A percentile compares a stretch with the other conserved stretches of the same genome.
Conservation (phyloP, 306 rosid species). For the Malus fusca region DNA sequence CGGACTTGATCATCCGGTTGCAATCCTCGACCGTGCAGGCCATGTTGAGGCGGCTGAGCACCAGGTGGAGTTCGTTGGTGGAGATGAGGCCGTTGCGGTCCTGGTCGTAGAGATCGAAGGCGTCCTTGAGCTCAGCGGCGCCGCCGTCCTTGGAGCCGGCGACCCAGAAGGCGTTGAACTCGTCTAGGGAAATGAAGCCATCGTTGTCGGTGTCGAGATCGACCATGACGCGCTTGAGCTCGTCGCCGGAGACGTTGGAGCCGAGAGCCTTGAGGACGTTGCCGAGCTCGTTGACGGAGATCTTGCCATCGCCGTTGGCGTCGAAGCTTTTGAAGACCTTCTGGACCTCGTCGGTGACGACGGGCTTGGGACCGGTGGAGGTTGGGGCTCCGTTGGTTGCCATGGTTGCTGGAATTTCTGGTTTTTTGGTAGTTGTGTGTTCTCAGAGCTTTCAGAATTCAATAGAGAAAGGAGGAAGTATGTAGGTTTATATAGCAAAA, state of each 20-base stretch:
- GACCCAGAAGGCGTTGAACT: slow-evolving; percentile 68
- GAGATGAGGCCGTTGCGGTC: slow-evolving; percentile 84
- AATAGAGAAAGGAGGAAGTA: not conserved
- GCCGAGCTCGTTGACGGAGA: slow-evolving; percentile 65
- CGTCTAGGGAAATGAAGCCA: slow-evolving; percentile 61
- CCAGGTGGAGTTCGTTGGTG: slow-evolving; percentile 50
- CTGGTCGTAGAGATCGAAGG: slow-evolving; percentile 80
- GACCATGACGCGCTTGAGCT: slow-evolving; percentile 57
- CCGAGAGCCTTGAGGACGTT: slow-evolving; percentile 55
- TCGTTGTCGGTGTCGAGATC: slow-evolving; percentile 77
- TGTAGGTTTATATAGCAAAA: not conserved
- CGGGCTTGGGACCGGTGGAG: slow-evolving; percentile 25
- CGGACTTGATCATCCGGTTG: slow-evolving; percentile 58
- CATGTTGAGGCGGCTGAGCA: slow-evolving; percentile 64
- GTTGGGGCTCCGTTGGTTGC: slow-evolving; percentile 25
- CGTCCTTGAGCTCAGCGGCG: slow-evolving; percentile 56
- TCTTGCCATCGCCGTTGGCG: slow-evolving; percentile 82
- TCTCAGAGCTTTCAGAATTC: not conserved
- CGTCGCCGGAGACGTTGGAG: slow-evolving; percentile 26
- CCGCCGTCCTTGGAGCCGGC: slow-evolving; percentile 39
- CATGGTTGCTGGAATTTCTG: slow-evolving; percentile 10
- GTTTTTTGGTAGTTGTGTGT: not conserved
- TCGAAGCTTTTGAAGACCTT: slow-evolving; percentile 74
- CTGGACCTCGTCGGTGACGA: slow-evolving; percentile 34
- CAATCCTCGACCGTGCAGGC: slow-evolving; percentile 58